These are phyloP conservation scores for Aegilops bicornis DNA, from an alignment of 176 grass and related monocot species.

Conservation along the genomic window DNA sequence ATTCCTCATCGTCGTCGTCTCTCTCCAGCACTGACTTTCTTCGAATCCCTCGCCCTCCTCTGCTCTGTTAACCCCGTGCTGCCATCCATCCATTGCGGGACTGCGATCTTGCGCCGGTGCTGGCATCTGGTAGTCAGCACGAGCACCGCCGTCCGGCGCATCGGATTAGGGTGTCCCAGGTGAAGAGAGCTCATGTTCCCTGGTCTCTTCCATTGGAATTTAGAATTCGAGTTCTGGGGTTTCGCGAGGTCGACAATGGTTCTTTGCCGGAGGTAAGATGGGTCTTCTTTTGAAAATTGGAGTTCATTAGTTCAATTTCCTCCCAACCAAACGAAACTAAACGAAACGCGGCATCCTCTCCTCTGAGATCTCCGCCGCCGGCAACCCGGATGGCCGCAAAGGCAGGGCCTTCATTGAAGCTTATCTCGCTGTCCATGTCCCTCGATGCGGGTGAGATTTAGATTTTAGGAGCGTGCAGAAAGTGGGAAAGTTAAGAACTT, in stretches of 20 bases:
- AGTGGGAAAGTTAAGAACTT: constrained; percentile 2
- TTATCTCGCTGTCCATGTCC: not conserved
- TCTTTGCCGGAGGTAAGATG: not conserved
- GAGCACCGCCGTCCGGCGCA: not conserved
- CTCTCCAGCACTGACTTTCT: not conserved
- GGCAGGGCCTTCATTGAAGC: not conserved
- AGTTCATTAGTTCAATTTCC: not conserved
- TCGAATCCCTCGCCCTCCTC: constrained; percentile 22
- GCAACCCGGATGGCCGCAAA: not conserved
- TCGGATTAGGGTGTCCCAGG: constrained; percentile 10
- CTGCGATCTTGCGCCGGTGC: not conserved
- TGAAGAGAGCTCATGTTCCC: not conserved
- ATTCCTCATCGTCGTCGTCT: constrained; percentile 11
- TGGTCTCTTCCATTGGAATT: not conserved
- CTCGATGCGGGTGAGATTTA: not conserved
- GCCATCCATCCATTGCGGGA: not conserved
- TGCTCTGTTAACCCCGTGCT: not conserved
- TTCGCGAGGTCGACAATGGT: not conserved
- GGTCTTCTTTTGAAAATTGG: not conserved
- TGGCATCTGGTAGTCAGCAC: not conserved
- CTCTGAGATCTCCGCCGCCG: not conserved
- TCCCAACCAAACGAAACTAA: not conserved
- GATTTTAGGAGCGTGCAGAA: not conserved
- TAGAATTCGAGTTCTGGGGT: not conserved
- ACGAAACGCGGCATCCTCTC: not conserved